A percentile compares a stretch with the other conserved stretches of the same genome.
Evolutionary conservation across 257 asterid genomes (phyloP).

Genomic region (Lavandula angustifolia): DNA sequence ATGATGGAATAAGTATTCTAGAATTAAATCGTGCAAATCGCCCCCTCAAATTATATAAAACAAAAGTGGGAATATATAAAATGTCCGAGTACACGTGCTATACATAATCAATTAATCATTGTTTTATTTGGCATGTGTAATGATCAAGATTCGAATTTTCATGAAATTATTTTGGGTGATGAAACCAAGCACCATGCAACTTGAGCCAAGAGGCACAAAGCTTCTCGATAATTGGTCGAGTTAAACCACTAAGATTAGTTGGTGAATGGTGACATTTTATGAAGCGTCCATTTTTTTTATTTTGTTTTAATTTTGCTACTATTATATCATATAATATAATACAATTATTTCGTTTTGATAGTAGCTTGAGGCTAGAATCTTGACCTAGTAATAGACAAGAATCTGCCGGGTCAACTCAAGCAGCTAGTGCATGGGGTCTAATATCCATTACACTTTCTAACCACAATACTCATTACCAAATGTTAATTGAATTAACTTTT

Average conservation of each 20-base stretch:
- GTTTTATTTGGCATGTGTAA: background rate
- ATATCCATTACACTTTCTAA: conserved; percentile 14
- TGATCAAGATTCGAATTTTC: background rate
- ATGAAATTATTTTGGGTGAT: background rate
- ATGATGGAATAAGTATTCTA: too few species aligned
- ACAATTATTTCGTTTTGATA: background rate
- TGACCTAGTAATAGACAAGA: conserved; percentile 24
- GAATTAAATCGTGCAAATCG: background rate
- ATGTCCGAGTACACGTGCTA: background rate
- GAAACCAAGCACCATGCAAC: conserved; percentile 17
- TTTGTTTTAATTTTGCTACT: background rate
- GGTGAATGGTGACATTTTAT: background rate
- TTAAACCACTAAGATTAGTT: background rate
- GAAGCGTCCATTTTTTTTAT: background rate
- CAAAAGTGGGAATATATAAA: background rate
- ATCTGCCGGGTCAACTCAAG: conserved; percentile 27
- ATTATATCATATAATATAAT: too few species aligned
- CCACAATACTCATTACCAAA: background rate
- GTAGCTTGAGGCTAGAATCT: conserved; percentile 8
- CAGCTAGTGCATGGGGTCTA: conserved; percentile 26
- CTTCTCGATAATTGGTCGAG: background rate
- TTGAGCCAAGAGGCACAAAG: conserved; percentile 4
- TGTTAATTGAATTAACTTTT: conserved; percentile 13
- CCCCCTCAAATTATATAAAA: background rate
- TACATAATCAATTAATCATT: background rate